These are phyloP conservation scores for Thermomyces lanuginosus DNA, from an alignment of 2,329 filamentous ascomycete species.

Conservation along the genomic window DNA sequence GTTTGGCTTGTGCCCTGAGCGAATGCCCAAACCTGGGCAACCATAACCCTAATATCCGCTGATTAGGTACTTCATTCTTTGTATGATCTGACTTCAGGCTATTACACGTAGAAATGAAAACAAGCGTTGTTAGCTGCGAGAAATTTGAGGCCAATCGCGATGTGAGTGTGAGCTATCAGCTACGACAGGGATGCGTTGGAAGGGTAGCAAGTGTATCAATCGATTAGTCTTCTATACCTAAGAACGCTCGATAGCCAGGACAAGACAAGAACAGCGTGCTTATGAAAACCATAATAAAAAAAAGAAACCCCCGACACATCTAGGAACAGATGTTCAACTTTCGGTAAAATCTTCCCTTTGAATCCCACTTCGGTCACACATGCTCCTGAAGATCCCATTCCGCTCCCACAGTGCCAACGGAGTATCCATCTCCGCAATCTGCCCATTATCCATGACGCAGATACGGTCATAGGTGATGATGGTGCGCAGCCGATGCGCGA, in stretches of 20 bases:
- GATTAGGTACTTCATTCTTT: no score
- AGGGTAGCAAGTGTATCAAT: no score
- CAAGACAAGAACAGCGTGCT: not conserved
- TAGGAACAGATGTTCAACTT: not conserved
- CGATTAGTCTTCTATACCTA: no score
- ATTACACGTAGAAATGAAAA: no score
- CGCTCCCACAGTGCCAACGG: constrained; percentile 56
- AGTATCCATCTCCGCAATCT: constrained; percentile 70
- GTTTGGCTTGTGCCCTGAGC: no score
- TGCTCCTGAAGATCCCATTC: constrained; percentile 66
- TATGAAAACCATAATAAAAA: not conserved
- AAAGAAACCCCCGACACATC: not conserved
- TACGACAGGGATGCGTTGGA: no score
- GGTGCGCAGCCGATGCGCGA: constrained; percentile 79
- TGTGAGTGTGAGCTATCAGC: no score
- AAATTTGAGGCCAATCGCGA: no score
- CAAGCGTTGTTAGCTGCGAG: no score
- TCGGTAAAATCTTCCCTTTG: constrained; percentile 24
- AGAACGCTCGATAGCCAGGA: not conserved
- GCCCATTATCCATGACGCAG: constrained; percentile 84
- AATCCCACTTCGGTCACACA: constrained; percentile 82
- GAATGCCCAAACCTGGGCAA: no score
- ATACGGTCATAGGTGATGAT: constrained; percentile 92
- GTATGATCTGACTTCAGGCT: no score
- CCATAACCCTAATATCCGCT: no score